Base-by-base conservation (phyloP, 2,329 filamentous ascomycete genomes). In the Verticillium isaacii region DNA sequence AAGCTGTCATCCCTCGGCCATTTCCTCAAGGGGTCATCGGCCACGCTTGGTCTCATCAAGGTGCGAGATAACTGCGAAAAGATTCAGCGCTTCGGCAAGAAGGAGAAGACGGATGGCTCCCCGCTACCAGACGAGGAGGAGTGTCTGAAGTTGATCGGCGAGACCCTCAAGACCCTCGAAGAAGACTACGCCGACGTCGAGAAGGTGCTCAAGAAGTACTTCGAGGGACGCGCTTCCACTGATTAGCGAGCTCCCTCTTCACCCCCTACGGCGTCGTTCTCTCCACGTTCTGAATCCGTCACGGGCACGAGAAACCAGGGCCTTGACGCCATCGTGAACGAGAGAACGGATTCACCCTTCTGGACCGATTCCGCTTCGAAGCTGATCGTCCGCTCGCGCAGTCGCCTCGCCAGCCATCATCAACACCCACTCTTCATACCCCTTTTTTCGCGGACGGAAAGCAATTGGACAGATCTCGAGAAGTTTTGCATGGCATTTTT, bases 11-110 rank as follows among this genome's bases (percentile, higher is more conserved):
- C 85, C 60, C 87, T 97, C 36, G 95, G 95, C 52, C 95, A 99
- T 78, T 99, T 97, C 79, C 84, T 99, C 68, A 99, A 99, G 79
- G 95, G 95, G 63, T 98, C 94, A 7, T 97, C 94, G 9, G 94
- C 95, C 45, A 97, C 95, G 4, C 85, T 99, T 60, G 95, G 95
- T 56, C 85, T 98, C 61, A 89, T 85, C 70, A 96, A 96, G 75
- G 90, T 99, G 70, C 91, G 92, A 74, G 93, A 97, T 71, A 89
- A 87, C 65, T 99, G 95, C 79, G 93, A 98, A 78, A 93, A 96
- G 82, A 97, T 99, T 70, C 94, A 99, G 77, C 90, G 96, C 72
- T 96, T 89, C 74, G 94, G 94, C 67, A 90, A 90, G 70, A 82
- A 85, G 70, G 92, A 93, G 77, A 93, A 94, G 68, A 85, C 91